Base-by-base conservation (phyloP, 345 rosid species). In the Heritiera fomes region DNA sequence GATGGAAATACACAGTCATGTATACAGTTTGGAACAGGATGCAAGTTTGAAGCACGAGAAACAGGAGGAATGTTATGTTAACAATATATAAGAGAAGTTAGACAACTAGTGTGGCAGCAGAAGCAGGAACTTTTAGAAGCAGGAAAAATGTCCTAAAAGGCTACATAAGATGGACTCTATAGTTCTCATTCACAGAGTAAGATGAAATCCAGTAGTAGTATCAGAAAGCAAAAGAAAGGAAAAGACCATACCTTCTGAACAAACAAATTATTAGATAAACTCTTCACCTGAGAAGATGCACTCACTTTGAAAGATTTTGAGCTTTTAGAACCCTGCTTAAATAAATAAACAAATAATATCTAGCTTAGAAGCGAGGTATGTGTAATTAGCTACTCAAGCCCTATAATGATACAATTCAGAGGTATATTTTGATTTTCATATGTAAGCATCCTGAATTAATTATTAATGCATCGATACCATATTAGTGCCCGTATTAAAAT, bases 231-330 rank as follows among this genome's bases (percentile, higher is more conserved):
- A 74, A 40, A 41, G 14, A 2, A 23, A 40, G 50, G 43, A 77
- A 67, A 45, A 32, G 71, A 60, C 67, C 80, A 78, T 82, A 91
- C 94, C 95, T 91, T 89, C 79, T 75, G 85, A 83, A 87, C 78
- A 79, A 89, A 80, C 56, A 85, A 83, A 72, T 89, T 87, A 72
- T 81, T 85, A 80, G 86, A 77, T 56, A 84, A 83, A 81, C 82
- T 85, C 80, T 53, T 87, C 61, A 78, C 59, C 82, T 77, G 71
- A n/a, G 75, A 73, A 61, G 71, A 75, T 75, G 79, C 62, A 70
- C 67, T 76, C 73, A 47, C 73, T 84, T 71, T 85, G 73, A 79
- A 72, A 81, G 83, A 68, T 75, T 70, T 77, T 20, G 79, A 45
- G 80, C 60, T 76, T 77, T 80, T 79, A 49, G 82, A 75, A 75